A percentile compares a stretch with the other conserved stretches of the same genome.
Evolutionary conservation across 495 filamentous ascomycete genomes (phyloP).

Genomic region (Xylaria intraflava): DNA sequence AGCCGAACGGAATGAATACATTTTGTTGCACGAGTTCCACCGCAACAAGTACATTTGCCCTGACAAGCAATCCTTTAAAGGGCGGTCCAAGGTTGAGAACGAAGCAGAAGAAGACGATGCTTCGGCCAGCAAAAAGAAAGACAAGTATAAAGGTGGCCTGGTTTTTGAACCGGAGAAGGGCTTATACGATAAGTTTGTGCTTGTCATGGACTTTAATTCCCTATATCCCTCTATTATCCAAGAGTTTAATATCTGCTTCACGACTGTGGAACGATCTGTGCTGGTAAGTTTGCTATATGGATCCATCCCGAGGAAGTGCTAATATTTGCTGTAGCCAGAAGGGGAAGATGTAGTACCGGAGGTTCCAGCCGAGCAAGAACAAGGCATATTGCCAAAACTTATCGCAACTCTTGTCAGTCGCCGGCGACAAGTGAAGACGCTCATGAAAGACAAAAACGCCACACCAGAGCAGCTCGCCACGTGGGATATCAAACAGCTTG

Average conservation of each 20-base stretch:
- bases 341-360: conserved; percentile 76
- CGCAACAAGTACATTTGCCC: conserved; percentile 96
- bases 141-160: conserved; percentile 96
- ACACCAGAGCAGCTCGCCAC: conserved; percentile 79
- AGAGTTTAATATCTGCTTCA: conserved; percentile 99
- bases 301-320: conserved; percentile 5
- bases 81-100: conserved; percentile 59
- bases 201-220: conserved; percentile 99
- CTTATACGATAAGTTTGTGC: conserved; percentile 90
- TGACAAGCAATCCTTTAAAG: conserved; percentile 73
- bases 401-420: conserved; percentile 86
- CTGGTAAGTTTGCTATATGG: conserved; percentile 34
- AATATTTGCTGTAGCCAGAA: conserved; percentile 49
- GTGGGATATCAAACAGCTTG: conserved; percentile 98
- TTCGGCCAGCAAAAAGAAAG: conserved; percentile 91
- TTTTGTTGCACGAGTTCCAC: conserved; percentile 94
- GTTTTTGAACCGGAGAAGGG: conserved; percentile 98
- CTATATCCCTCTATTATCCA: conserved; percentile 98
- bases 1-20: conserved; percentile 98
- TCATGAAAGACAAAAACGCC: conserved; percentile 91
- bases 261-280: conserved; percentile 76
- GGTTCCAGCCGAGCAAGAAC: conserved; percentile 56
- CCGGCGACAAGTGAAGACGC: conserved; percentile 80
- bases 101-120: conserved; percentile 58
- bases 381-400: conserved; percentile 80